Base-by-base conservation (phyloP, 2,329 filamentous ascomycete species). In the Pseudogymnoascus destructans region DNA sequence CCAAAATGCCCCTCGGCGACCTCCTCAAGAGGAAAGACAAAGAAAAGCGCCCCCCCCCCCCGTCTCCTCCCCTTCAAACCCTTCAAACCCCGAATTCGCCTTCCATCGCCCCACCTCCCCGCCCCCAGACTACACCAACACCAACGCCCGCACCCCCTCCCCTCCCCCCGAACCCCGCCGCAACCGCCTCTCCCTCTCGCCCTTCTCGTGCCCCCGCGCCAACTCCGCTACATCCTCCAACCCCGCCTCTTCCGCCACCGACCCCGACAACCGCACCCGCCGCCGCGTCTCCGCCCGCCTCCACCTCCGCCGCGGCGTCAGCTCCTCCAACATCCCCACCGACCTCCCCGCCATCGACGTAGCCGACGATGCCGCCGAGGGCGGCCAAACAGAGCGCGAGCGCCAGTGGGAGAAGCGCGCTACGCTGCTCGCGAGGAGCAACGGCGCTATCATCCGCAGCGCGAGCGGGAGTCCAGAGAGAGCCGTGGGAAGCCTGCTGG, bases 331-430 rank as follows among this genome's bases (percentile, higher is more conserved):
- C 70, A 79, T 97, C 35, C 92, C 93, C 1, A 72, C 79, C 57
- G 80, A 95, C 72, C 78, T 97, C 57, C 91, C 91, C 19, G 84
- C 85, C 61, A 89, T 95, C 59, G 73, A 77, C 55, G 17, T 25
- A 10, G 21, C 40, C 10, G 2, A 13, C 40, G 40, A 46, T 33
- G 69, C 73, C 62, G 72, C 75, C 66, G 70, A 73, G 63, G 68
- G 73, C 59, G 75, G 74, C 32, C 74, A 76, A 64, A 73, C 76
- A 55, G 67, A 67, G 59, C 67, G 70, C 61, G 87, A 95, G 75
- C 81, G 82, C 60, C 80, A 86, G 72, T 98, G 93, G 93, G 93
- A 97, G 77, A 85, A 87, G 74, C 79, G 92, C 61, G 93, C 93
- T 25, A 96, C 91, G n/a, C 81, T 95, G 60, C 75, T 97, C 63